Base-by-base conservation (phyloP, 176 grass and related monocot species). In the Oryza longistaminata region DNA sequence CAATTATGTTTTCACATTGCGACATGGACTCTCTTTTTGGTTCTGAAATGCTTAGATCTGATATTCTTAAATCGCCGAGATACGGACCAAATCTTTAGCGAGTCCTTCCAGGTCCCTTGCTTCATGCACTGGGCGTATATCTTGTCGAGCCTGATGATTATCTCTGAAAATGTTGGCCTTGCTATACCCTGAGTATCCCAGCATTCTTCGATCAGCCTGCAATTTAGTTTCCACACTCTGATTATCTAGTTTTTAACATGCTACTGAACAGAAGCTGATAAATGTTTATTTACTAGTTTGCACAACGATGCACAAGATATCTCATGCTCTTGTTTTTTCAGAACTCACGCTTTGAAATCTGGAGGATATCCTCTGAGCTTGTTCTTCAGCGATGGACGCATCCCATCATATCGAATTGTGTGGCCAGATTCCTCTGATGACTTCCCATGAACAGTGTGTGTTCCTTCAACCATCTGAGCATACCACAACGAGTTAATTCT, bases 151-250 rank as follows among this genome's bases (percentile, higher is more conserved):
- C 97, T 88, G 77, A 92, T 53, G 88, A 99, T 96, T 43, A 99
- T 89, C 77, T 99, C 97, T n/a, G 91, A 96, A 83, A 99, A 99
- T 11, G 87, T 92, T 29, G 97, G 97, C 31, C 97, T 81, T 42
- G 80, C 72, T 19, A 86, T 75, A 25, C 91, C 27, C 26, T 89
- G 86, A 24, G 86, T 62, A 4, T 89, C 67, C 97, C 97, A 99
- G 73, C 97, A 99, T 82, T 99, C 93, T 87, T 99, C 97, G 49
- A 96, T 88, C 80, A 99, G 84, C 72, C 97, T 99, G 53, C 69
- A 91, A 27, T 19, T 52, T 6, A 17, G 50, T 53, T 53, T 17
- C 4, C 4, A 53, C 15, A 19, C 50, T 53, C 50, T 53, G 50
- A 53, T 53, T 53, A 17, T 17, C 0, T 50, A 50, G 48, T 50